A percentile compares a stretch with the other conserved stretches of the same genome.
Evolutionary conservation across 805 yeast species (phyloP).

Genomic region (Blastobotrys muscicola): DNA sequence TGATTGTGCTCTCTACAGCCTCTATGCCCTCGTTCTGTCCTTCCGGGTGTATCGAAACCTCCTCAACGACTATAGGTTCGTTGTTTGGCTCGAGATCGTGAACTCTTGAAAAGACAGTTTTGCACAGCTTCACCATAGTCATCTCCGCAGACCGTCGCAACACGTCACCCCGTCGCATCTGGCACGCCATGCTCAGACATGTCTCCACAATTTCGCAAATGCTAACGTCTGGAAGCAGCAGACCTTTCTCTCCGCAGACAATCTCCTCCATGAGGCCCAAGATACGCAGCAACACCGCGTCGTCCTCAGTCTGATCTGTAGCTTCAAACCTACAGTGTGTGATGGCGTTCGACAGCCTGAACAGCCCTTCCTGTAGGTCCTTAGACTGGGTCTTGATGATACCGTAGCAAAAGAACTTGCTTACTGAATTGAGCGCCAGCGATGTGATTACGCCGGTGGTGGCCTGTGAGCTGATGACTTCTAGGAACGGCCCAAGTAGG

Average conservation of each 20-base stretch:
- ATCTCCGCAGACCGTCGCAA: slow-evolving; percentile 83
- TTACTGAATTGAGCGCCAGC: slow-evolving; percentile 64
- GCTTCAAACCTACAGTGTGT: slow-evolving; percentile 96
- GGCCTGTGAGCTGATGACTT: slow-evolving; percentile 72
- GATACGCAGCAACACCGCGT: slow-evolving; percentile 78
- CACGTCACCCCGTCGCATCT: slow-evolving; percentile 83
- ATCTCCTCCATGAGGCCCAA: slow-evolving; percentile 62
- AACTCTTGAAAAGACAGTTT: slow-evolving; percentile 55
- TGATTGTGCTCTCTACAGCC: slow-evolving; percentile 4
- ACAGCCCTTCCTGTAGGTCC: slow-evolving; percentile 47
- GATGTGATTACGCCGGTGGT: slow-evolving; percentile 83
- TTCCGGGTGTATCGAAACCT: neutral
- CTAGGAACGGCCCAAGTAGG: slow-evolving; percentile 74
- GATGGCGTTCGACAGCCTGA: slow-evolving; percentile 62
- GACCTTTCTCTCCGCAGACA: slow-evolving; percentile 50
- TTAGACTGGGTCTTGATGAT: slow-evolving; percentile 49
- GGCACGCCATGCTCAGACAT: slow-evolving; percentile 83
- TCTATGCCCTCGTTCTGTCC: neutral
- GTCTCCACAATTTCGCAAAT: slow-evolving; percentile 87
- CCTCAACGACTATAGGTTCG: slow-evolving; percentile 5
- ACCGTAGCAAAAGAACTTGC: slow-evolving; percentile 61
- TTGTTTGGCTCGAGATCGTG: slow-evolving; percentile 42
- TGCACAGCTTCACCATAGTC: slow-evolving; percentile 61
- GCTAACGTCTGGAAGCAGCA: slow-evolving; percentile 65
- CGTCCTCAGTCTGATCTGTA: slow-evolving; percentile 85